phyloP scores from a whole-genome alignment of 768 basidiomycete species.

The Boletus pseudo-olivaceus region DNA sequence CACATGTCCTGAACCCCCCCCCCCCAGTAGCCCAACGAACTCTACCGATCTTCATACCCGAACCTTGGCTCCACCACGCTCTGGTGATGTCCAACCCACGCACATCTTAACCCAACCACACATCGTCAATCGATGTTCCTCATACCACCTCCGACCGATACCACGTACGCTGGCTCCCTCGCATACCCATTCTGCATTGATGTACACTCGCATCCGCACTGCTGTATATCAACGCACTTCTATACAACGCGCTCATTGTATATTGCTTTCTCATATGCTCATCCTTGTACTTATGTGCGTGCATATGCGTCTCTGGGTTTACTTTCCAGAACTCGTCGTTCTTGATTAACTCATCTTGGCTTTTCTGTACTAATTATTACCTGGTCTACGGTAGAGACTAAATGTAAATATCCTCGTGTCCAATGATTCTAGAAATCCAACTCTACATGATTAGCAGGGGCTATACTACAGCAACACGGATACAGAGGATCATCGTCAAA shows the following conservation, averaged over 20 bases:
- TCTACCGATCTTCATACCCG: conserved; percentile 18
- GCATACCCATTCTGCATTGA: not conserved
- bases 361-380: conserved; percentile 17
- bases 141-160: not conserved
- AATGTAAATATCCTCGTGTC: not conserved
- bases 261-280: conserved; percentile 5
- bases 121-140: conserved; percentile 15
- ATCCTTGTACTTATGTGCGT: too few species aligned
- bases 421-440: not conserved
- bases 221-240: conserved; percentile 6
- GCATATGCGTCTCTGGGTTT: not conserved
- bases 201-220: too few species aligned
- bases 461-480: not conserved
- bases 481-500: not conserved
- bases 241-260: not conserved
- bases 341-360: not conserved
- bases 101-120: conserved; percentile 7
- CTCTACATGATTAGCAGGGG: not conserved
- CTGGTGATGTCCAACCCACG: not conserved
- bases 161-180: not conserved
- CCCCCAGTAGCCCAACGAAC: conserved; percentile 7
- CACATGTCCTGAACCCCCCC: conserved; percentile 11
- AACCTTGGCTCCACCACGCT: conserved; percentile 19
- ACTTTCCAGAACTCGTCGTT: not conserved
- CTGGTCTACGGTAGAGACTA: conserved; percentile 13